Evolutionary conservation across 129 eudicot genomes (phyloP).

Genomic region (Saussurea involucrata): DNA sequence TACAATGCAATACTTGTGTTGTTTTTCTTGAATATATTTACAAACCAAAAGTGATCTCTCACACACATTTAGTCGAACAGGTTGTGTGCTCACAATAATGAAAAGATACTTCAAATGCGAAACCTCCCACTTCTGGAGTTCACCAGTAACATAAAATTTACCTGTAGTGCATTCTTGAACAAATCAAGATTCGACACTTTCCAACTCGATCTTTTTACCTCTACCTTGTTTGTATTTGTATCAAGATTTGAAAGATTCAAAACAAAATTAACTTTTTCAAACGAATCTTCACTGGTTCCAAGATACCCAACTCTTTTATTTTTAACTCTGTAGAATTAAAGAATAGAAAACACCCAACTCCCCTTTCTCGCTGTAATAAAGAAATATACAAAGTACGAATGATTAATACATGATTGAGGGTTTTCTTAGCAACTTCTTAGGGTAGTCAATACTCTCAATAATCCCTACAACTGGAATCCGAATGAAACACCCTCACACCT

Average conservation of each 20-base stretch:
- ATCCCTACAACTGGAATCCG: constrained; percentile 19
- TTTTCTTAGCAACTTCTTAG: constrained; percentile 27
- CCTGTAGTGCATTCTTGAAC: not conserved
- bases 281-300: constrained; percentile 32
- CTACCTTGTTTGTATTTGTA: constrained; percentile 13
- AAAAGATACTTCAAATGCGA: constrained; percentile 1
- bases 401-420: constrained; percentile 9
- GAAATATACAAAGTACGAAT: constrained; percentile 20
- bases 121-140: constrained; percentile 9
- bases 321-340: not conserved
- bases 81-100: constrained; percentile 9
- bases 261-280: not conserved
- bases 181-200: constrained; percentile 23
- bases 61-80: constrained; percentile 19
- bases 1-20: constrained; percentile 5
- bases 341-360: constrained; percentile 15
- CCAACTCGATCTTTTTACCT: constrained; percentile 1
- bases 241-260: constrained; percentile 18
- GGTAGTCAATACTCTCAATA: not conserved
- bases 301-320: constrained; percentile 29
- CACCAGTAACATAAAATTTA: not conserved
- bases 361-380: constrained; percentile 2
- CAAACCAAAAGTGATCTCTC: constrained; percentile 13
- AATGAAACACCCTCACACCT: constrained; percentile 6
- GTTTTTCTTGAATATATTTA: not conserved